phyloP scores from a whole-genome alignment of 2,329 filamentous ascomycete species.

The Calonectria leucothoes region DNA sequence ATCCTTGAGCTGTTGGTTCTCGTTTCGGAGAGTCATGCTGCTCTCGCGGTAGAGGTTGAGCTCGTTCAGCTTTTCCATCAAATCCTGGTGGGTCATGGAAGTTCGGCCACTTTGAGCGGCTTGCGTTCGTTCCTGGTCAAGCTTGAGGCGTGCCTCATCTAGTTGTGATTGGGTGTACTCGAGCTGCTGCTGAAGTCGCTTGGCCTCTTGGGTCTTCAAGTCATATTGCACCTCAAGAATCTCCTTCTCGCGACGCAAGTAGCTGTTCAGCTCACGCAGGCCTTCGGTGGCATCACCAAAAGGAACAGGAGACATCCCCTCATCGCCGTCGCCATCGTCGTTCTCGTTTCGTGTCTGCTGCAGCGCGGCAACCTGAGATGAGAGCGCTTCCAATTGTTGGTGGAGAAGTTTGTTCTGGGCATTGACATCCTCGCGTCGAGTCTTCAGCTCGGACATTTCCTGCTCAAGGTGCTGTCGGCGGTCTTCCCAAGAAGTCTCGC shows the following conservation, averaged over 20 bases:
- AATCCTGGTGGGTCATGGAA: constrained; percentile 84
- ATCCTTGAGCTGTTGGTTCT: constrained; percentile 82
- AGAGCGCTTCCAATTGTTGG: constrained; percentile 86
- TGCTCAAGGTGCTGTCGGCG: constrained; percentile 83
- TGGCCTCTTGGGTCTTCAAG: constrained; percentile 86
- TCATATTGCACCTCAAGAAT: constrained; percentile 98
- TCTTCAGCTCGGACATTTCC: constrained; percentile 83
- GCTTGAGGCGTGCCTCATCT: constrained; percentile 87
- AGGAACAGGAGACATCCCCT: constrained; percentile 63
- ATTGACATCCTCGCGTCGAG: constrained; percentile 84
- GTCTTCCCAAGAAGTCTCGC: constrained; percentile 89
- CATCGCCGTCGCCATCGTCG: constrained; percentile 62
- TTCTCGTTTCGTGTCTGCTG: constrained; percentile 77
- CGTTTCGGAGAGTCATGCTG: constrained; percentile 88
- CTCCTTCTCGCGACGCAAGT: constrained; percentile 94
- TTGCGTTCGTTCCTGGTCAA: constrained; percentile 87
- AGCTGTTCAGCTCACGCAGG: constrained; percentile 90
- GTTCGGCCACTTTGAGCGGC: constrained; percentile 79
- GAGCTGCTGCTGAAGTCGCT: constrained; percentile 89
- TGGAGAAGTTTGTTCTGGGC: constrained; percentile 93
- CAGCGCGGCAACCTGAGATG: constrained; percentile 80
- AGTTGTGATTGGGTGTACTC: constrained; percentile 89
- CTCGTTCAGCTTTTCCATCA: constrained; percentile 95
- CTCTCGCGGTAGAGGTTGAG: constrained; percentile 97
- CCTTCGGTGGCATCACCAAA: constrained; percentile 75